Conservation (phyloP, 1,139 yeast species). For the Diutina neorugosa region DNA sequence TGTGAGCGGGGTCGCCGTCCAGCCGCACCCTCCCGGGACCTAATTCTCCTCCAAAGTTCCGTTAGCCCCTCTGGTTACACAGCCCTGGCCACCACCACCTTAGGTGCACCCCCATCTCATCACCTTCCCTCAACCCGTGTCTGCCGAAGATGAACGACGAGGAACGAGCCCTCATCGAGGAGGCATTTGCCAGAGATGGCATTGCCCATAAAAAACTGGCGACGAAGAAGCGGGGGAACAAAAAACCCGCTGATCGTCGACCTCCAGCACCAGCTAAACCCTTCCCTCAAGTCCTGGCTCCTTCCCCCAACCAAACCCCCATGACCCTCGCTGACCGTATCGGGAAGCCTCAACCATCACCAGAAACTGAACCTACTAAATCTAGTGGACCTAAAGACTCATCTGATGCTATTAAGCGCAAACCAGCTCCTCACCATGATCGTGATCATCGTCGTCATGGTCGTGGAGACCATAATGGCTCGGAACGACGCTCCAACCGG, state of each 20-base stretch:
- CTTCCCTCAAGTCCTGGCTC: not conserved
- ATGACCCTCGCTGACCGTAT: not conserved
- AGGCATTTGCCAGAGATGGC: constrained; percentile 1
- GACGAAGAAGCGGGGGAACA: not conserved
- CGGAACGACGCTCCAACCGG: not conserved
- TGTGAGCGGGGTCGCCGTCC: not conserved
- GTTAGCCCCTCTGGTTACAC: not conserved
- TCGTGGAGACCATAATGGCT: not conserved
- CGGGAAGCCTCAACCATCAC: not conserved
- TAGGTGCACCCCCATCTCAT: not conserved
- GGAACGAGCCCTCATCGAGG: constrained; percentile 2
- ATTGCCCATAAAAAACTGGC: not conserved
- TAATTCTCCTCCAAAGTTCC: too few relatives aligned
- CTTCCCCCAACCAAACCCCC: not conserved
- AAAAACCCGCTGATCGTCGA: not conserved
- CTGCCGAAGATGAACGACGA: not conserved
- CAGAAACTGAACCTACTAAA: not conserved
- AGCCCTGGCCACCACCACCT: not conserved
- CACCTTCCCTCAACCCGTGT: not conserved
- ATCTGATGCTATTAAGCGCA: not conserved
- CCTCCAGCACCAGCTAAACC: not conserved
- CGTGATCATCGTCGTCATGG: not conserved
- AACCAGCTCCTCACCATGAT: not conserved
- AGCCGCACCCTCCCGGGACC: not conserved
- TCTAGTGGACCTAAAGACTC: not conserved